A percentile compares a stretch with the other conserved stretches of the same genome.
Conservation (phyloP, 2,329 filamentous ascomycete genomes). For the Karstenula rhodostoma region DNA sequence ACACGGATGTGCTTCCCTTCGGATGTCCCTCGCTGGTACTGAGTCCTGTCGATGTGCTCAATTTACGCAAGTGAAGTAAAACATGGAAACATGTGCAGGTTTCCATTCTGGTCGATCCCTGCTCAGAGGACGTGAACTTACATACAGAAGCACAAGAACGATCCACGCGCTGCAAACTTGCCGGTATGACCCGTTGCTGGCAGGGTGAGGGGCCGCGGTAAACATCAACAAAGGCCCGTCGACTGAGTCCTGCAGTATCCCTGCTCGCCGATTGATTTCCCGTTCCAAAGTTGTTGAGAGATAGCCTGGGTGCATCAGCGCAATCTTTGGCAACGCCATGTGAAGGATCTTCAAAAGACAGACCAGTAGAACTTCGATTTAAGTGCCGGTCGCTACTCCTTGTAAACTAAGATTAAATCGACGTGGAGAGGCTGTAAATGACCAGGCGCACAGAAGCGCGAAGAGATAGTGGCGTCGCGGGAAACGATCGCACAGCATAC, state of each 20-base stretch:
- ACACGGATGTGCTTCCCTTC: slow-evolving; percentile 11
- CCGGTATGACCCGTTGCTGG: slow-evolving; percentile 12
- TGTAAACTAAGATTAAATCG: neutral
- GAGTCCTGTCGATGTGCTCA: neutral
- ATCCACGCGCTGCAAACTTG: neutral
- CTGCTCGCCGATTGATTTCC: neutral
- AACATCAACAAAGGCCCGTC: neutral
- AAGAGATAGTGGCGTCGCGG: neutral
- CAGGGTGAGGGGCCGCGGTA: slow-evolving; percentile 3
- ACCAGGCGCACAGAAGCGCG: neutral
- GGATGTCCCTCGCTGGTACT: neutral
- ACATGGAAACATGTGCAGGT: neutral
- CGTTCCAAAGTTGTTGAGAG: slow-evolving; percentile 6
- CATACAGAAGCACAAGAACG: slow-evolving; percentile 17
- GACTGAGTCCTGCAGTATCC: neutral
- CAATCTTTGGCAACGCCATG: neutral
- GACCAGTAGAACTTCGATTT: neutral
- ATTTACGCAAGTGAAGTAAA: slow-evolving; percentile 1
- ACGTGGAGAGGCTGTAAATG: neutral
- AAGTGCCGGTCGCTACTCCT: neutral
- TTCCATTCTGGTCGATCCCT: slow-evolving; percentile 10
- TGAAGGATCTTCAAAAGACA: neutral
- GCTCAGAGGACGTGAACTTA: slow-evolving; percentile 10
- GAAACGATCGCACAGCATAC: neutral
- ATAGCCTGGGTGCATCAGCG: neutral